These are phyloP conservation scores for Glomus cerebriforme DNA, from an alignment of 192 early-diverging fungal species.

Conservation along the genomic window DNA sequence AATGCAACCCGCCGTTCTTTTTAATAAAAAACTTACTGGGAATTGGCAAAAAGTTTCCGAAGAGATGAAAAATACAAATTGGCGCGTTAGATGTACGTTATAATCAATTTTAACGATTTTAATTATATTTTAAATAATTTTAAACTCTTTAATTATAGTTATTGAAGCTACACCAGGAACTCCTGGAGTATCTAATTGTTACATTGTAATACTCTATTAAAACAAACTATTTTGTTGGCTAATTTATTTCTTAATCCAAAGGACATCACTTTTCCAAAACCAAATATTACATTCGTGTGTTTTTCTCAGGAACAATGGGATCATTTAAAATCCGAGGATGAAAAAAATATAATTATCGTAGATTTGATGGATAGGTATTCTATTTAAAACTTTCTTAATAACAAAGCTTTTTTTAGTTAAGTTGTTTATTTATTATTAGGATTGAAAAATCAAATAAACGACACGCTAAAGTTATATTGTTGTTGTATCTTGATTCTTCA, in stretches of 20 bases:
- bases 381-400: not conserved
- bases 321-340: not conserved
- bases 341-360: not conserved
- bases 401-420: not conserved
- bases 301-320: conserved; percentile 5
- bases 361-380: conserved; percentile 17
- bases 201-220: not conserved
- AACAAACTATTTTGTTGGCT: not conserved
- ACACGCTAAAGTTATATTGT: conserved; percentile 3
- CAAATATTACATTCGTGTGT: conserved; percentile 29
- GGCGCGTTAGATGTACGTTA: conserved; percentile 27
- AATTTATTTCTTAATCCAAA: not conserved
- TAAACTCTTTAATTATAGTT: not conserved
- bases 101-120: not conserved
- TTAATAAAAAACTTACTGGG: conserved; percentile 16
- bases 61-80: conserved; percentile 25
- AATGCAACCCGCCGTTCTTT: conserved; percentile 10
- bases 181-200: conserved; percentile 17
- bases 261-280: conserved; percentile 28
- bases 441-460: conserved; percentile 9
- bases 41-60: not conserved
- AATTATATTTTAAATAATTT: not conserved
- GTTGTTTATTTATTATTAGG: not conserved
- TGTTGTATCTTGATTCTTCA: conserved; percentile 2
- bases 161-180: conserved; percentile 20